Conservation (phyloP, 208 protist genomes). For the Endotrypanum monterogeii region DNA sequence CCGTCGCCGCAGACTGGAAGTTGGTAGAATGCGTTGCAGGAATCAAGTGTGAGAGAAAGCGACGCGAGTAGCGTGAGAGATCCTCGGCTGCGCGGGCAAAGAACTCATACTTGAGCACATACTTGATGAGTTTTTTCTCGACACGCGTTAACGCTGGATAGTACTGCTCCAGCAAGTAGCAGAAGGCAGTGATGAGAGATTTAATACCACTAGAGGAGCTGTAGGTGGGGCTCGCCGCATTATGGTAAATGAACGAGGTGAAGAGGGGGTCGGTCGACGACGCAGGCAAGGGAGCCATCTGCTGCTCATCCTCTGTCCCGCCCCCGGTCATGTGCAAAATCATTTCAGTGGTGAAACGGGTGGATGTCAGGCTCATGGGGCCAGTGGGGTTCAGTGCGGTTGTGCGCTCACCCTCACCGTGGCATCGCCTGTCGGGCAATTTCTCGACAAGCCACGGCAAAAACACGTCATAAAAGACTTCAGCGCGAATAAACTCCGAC, state of each 20-base stretch:
- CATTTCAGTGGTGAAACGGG: constrained; percentile 49
- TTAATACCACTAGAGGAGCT: constrained; percentile 60
- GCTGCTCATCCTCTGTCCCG: neutral
- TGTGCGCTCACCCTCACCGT: neutral
- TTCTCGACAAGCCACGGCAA: constrained; percentile 78
- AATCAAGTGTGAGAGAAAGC: constrained; percentile 29
- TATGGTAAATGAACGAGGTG: constrained; percentile 25
- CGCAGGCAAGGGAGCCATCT: neutral
- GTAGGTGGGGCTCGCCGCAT: constrained; percentile 36
- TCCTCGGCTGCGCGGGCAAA: constrained; percentile 65
- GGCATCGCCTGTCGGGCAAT: constrained; percentile 14
- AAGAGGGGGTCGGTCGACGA: constrained; percentile 15
- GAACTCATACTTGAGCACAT: constrained; percentile 76
- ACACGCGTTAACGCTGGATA: constrained; percentile 10
- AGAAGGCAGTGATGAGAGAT: constrained; percentile 46
- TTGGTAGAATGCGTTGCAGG: neutral
- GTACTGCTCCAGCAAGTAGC: constrained; percentile 58
- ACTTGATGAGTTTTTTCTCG: constrained; percentile 66
- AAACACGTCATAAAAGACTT: constrained; percentile 87
- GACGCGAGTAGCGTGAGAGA: constrained; percentile 36
- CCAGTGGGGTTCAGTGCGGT: neutral
- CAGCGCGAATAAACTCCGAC: constrained; percentile 78
- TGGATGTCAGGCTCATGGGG: neutral
- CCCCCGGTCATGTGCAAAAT: constrained; percentile 20
- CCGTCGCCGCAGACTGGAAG: neutral